Evolutionary conservation across 2,329 filamentous ascomycete genomes (phyloP).

Genomic region (Leptographium flavum): DNA sequence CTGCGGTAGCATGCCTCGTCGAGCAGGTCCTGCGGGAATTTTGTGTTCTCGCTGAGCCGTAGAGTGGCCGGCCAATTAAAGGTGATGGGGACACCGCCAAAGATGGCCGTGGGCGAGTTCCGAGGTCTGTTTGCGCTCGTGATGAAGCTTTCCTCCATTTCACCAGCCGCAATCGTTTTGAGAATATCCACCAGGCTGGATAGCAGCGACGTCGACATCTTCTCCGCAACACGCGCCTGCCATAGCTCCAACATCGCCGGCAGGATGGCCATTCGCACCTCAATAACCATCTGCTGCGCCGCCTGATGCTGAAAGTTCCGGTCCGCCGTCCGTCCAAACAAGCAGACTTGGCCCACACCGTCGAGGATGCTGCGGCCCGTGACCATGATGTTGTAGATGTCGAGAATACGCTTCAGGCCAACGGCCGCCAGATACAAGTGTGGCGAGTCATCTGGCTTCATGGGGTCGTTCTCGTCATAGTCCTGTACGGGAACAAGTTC

Average conservation of each 20-base stretch:
- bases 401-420: slow-evolving; percentile 68
- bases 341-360: slow-evolving; percentile 42
- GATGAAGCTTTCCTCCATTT: slow-evolving; percentile 41
- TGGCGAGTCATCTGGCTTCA: slow-evolving; percentile 27
- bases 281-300: slow-evolving; percentile 67
- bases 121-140: neutral
- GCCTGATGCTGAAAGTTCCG: slow-evolving; percentile 24
- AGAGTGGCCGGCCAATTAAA: slow-evolving; percentile 32
- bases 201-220: slow-evolving; percentile 56
- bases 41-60: slow-evolving; percentile 21
- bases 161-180: slow-evolving; percentile 61
- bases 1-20: slow-evolving; percentile 72
- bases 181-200: slow-evolving; percentile 74
- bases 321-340: slow-evolving; percentile 25
- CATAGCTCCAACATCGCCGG: slow-evolving; percentile 67
- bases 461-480: slow-evolving; percentile 3
- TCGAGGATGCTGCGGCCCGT: slow-evolving; percentile 72
- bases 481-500: neutral
- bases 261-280: slow-evolving; percentile 67
- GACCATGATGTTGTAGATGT: slow-evolving; percentile 63
- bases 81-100: slow-evolving; percentile 16
- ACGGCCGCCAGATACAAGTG: slow-evolving; percentile 35
- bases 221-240: slow-evolving; percentile 74
- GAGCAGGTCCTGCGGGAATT: slow-evolving; percentile 42
- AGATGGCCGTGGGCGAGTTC: slow-evolving; percentile 3